A percentile compares a stretch with the other conserved stretches of the same genome.
phyloP scores from a whole-genome alignment of 495 filamentous ascomycete genomes.

The Echria macrotheca region DNA sequence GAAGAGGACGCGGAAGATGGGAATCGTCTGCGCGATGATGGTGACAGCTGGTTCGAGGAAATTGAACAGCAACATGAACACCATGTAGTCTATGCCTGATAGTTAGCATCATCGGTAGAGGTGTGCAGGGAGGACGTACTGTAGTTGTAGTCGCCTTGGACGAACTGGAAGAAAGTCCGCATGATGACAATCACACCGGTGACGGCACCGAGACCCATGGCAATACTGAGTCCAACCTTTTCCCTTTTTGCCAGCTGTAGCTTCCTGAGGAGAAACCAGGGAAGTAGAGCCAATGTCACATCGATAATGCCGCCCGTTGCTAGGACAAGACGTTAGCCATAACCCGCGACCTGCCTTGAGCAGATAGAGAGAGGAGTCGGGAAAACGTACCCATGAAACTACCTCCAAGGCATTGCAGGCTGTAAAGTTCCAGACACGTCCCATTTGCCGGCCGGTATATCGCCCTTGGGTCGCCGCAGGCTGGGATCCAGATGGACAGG shows the following conservation, averaged over 20 bases:
- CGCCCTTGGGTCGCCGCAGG: conserved; percentile 14
- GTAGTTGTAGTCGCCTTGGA: conserved; percentile 7
- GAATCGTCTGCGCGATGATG: conserved; percentile 8
- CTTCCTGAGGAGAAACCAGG: conserved; percentile 30
- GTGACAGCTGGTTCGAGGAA: conserved; percentile 5
- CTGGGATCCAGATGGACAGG: conserved; percentile 18
- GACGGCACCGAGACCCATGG: conserved; percentile 30
- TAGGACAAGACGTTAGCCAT: conserved; percentile 1
- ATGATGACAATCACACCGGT: conserved; percentile 18
- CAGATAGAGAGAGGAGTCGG: no score
- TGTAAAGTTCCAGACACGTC: conserved; percentile 4
- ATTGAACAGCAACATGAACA: conserved; percentile 8
- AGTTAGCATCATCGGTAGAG: background rate
- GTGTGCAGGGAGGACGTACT: background rate
- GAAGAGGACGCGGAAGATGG: conserved; percentile 9
- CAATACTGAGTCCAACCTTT: conserved; percentile 27
- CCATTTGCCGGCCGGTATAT: conserved; percentile 9
- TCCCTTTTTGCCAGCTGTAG: conserved; percentile 28
- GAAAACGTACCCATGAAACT: conserved; percentile 13
- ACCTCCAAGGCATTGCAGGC: conserved; percentile 15
- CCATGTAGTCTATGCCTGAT: conserved; percentile 1
- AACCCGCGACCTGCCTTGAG: background rate
- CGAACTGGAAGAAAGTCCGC: conserved; percentile 15
- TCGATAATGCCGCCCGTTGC: conserved; percentile 26
- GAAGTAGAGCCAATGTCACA: conserved; percentile 28